Percentiles rank a stretch among this genome's conserved stretches.
phyloP scores from a whole-genome alignment of 2,329 filamentous ascomycete genomes.

The Colletotrichum tabaci region DNA sequence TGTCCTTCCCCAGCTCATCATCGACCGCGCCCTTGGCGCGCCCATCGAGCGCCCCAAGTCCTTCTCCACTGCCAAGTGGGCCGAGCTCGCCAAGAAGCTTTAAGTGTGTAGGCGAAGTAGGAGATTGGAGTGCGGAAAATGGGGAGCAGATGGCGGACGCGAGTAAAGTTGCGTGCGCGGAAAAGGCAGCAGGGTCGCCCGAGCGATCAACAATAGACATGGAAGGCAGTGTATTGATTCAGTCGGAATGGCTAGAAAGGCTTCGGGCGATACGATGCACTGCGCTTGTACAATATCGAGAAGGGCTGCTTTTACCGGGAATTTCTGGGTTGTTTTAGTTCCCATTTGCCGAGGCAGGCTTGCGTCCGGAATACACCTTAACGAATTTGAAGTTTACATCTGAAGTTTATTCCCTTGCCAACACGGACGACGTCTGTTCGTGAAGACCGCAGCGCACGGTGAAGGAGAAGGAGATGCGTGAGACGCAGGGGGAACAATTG shows the following conservation, averaged over 20 bases:
- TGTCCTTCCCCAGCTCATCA: conserved; percentile 99
- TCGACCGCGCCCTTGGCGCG: conserved; percentile 96
- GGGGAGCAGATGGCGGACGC: conserved; percentile 18
- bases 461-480: conserved; percentile 8
- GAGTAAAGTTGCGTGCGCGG: conserved; percentile 25
- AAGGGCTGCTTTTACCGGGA: conserved; percentile 42
- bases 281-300: conserved; percentile 44
- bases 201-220: conserved; percentile 40
- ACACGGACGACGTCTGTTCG: not conserved
- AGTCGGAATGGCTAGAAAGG: conserved; percentile 43
- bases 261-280: conserved; percentile 44
- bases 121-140: conserved; percentile 10
- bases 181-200: conserved; percentile 38
- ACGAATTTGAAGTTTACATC: conserved; percentile 38
- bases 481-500: conserved; percentile 8
- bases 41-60: conserved; percentile 99
- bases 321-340: conserved; percentile 43
- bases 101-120: conserved; percentile 64
- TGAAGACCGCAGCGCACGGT: conserved; percentile 2
- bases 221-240: conserved; percentile 43
- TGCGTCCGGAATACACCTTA: conserved; percentile 38
- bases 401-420: not conserved
- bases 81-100: conserved; percentile 93
- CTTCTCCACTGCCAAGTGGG: conserved; percentile 97
- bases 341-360: conserved; percentile 32